Conservation (phyloP, 345 rosid species). For the Syzygium aromaticum region DNA sequence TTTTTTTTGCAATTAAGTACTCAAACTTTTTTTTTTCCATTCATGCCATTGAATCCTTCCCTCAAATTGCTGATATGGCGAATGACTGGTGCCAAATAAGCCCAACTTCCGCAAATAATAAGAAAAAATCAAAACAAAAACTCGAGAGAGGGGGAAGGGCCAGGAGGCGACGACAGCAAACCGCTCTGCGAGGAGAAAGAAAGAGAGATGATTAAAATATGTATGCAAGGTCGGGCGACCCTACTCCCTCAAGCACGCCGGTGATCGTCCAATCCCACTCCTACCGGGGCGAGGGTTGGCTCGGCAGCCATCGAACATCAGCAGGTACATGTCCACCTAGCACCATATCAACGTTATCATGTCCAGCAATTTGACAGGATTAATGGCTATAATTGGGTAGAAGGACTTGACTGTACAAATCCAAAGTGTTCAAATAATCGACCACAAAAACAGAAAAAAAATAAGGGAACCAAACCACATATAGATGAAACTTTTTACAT, state of each 20-base stretch:
- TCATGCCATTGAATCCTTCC: too few relatives aligned
- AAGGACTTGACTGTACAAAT: neutral
- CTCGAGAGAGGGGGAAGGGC: too few relatives aligned
- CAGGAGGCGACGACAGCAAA: too few relatives aligned
- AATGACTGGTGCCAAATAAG: too few relatives aligned
- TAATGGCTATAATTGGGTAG: neutral
- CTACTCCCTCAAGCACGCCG: neutral
- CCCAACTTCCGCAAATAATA: too few relatives aligned
- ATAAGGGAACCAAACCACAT: neutral
- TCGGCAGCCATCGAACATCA: neutral
- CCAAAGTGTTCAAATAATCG: neutral
- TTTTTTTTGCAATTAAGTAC: too few relatives aligned
- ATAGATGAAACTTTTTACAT: neutral
- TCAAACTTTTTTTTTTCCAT: too few relatives aligned
- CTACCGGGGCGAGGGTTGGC: neutral
- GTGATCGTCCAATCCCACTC: neutral
- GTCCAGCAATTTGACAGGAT: neutral
- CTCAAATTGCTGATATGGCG: too few relatives aligned
- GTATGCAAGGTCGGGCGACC: too few relatives aligned
- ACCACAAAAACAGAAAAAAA: neutral
- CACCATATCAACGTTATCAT: neutral
- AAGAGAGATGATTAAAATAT: too few relatives aligned
- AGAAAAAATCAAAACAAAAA: too few relatives aligned
- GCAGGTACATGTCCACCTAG: neutral
- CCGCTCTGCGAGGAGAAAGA: too few relatives aligned